Conservation (phyloP, 2,329 filamentous ascomycete genomes). For the Scolecobasidium constrictum region DNA sequence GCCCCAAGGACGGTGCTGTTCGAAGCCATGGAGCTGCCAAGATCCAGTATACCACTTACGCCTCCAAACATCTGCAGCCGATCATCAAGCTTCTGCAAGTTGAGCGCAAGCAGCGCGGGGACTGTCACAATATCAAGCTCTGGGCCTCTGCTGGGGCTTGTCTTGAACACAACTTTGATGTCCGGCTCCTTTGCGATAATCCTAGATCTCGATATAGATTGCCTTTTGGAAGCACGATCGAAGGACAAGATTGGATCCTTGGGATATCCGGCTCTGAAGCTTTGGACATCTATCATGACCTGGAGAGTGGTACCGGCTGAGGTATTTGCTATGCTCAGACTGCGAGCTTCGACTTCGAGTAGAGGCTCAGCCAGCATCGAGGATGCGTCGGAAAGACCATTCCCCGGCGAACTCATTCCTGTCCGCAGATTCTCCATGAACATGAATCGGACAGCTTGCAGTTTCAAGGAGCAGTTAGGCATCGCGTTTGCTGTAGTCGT, state of each 20-base stretch:
- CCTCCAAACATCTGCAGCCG: constrained; percentile 84
- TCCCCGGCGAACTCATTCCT: background rate
- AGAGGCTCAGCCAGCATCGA: background rate
- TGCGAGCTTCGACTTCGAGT: background rate
- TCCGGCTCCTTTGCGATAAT: constrained; percentile 14
- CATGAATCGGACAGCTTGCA: background rate
- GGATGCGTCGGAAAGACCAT: background rate
- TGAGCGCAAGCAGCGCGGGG: constrained; percentile 63
- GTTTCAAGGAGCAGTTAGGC: background rate
- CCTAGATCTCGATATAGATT: constrained; percentile 32
- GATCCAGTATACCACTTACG: constrained; percentile 78
- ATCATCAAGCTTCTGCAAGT: constrained; percentile 74
- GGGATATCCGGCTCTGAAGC: constrained; percentile 36
- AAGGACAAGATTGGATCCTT: constrained; percentile 42
- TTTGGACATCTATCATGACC: constrained; percentile 20
- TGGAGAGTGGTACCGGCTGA: background rate
- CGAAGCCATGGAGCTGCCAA: constrained; percentile 74
- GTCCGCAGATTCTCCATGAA: background rate
- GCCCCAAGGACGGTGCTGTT: constrained; percentile 42
- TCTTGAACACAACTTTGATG: constrained; percentile 18
- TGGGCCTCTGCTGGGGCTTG: constrained; percentile 20
- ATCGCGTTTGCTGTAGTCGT: background rate
- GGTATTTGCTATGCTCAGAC: background rate
- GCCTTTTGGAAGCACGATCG: constrained; percentile 34
- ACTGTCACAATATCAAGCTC: constrained; percentile 55